Base-by-base conservation (phyloP, 495 filamentous ascomycete genomes). In the Parathielavia appendiculata region DNA sequence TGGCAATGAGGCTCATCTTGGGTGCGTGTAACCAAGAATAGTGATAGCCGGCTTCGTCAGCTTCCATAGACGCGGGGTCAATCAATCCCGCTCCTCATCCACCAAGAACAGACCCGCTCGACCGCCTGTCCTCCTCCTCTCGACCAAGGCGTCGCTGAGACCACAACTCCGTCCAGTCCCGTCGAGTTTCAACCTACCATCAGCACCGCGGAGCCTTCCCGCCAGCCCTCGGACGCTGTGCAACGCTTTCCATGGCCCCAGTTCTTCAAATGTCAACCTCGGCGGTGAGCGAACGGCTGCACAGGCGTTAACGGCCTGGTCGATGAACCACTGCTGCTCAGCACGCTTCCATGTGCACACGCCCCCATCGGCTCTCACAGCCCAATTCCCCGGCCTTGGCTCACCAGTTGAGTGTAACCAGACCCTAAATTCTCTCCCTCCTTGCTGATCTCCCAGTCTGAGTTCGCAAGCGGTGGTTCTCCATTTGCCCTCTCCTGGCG, bases 171-270 rank as follows among this genome's bases (percentile, higher is more conserved):
- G 40, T 30, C 54, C 55, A 57, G 45, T 57, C 16, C n/a, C 13
- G 20, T 43, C 47, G 12, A 40, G 26, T n/a, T 16, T 23, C 35
- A 4, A 36, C 46, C 55, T 46, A 38, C 55, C 47, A 23, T 44
- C 10, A 36, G 10, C 7, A 6, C 22, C 13, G 16, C 56, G 56
- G 56, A 47, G 26, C 49, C 46, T 58, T 34, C 54, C 40, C 19
- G 56, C 20, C 56, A 47, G 48, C 34, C 56, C 32, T 16, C 34
- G 17, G 30, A 32, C 10, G 49, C 14, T 39, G 56, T 58, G 26
- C 26, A 4, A 13, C 41, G 53, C 56, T 47, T 45, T 40, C 10
- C 20, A 5, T 20, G 10, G 48, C n/a, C 47, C 40, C 47, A 23
- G 45, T 30, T 26, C 56, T 14, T 16, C 36, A 46, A 7, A 19